phyloP scores from a whole-genome alignment of 768 basidiomycete genomes.

The Hericium alpestre region DNA sequence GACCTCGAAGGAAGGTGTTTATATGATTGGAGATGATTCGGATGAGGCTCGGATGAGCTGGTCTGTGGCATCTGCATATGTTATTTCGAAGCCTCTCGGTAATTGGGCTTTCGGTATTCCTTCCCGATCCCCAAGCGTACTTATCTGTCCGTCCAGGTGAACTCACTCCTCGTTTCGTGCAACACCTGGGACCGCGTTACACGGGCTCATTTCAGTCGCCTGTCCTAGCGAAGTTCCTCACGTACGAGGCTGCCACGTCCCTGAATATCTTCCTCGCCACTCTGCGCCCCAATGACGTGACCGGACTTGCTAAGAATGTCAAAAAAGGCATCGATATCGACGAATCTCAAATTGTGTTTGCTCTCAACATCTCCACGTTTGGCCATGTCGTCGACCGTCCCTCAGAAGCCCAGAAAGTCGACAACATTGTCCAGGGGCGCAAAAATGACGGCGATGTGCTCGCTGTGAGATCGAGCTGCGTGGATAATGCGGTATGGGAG shows the following conservation, averaged over 20 bases:
- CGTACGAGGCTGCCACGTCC: constrained; percentile 77
- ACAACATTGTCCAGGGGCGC: constrained; percentile 1
- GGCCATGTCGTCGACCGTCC: constrained; percentile 3
- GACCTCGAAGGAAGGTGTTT: constrained; percentile 26
- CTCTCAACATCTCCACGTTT: constrained; percentile 25
- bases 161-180: constrained; percentile 62
- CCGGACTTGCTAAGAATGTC: constrained; percentile 39
- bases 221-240: constrained; percentile 60
- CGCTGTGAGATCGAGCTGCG: constrained; percentile 45
- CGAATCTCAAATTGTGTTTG: constrained; percentile 29
- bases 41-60: constrained; percentile 40
- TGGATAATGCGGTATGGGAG: constrained; percentile 73
- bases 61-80: constrained; percentile 58
- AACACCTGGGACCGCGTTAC: constrained; percentile 77
- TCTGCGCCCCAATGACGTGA: constrained; percentile 23
- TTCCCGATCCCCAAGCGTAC: not conserved
- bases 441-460: constrained; percentile 42
- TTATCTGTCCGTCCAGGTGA: constrained; percentile 34
- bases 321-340: constrained; percentile 35
- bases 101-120: constrained; percentile 1
- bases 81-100: constrained; percentile 54
- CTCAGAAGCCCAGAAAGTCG: not conserved
- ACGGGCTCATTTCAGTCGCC: constrained; percentile 66
- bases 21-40: constrained; percentile 47
- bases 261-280: constrained; percentile 66